These are phyloP conservation scores for Pyricularia sp. DNA, from an alignment of 2,329 filamentous ascomycete genomes.

Conservation along the genomic window DNA sequence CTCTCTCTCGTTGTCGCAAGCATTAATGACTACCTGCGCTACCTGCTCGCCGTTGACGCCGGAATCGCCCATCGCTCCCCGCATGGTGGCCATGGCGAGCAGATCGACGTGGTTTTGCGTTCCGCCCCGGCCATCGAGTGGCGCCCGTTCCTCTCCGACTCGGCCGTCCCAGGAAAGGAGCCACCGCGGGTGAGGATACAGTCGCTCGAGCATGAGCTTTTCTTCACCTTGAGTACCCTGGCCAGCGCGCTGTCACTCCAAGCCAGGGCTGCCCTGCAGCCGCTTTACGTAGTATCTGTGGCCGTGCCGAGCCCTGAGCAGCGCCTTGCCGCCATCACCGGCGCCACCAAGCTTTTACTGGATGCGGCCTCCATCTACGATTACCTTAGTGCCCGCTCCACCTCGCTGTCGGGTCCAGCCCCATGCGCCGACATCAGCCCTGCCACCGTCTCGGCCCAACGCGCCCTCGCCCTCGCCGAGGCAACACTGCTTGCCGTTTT, in stretches of 20 bases:
- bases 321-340: conserved; percentile 54
- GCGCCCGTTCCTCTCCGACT: conserved; percentile 64
- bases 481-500: conserved; percentile 80
- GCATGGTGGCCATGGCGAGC: conserved; percentile 36
- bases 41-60: conserved; percentile 63
- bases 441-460: conserved; percentile 39
- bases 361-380: conserved; percentile 68
- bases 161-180: conserved; percentile 43
- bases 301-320: conserved; percentile 51
- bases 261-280: conserved; percentile 59
- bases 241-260: conserved; percentile 61
- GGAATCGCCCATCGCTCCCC: conserved; percentile 47
- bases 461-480: conserved; percentile 65
- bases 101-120: conserved; percentile 53
- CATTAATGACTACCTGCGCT: conserved; percentile 69
- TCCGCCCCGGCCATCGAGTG: conserved; percentile 58
- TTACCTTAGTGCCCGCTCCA: conserved; percentile 49
- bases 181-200: conserved; percentile 53
- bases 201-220: conserved; percentile 71
- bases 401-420: conserved; percentile 19
- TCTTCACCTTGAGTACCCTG: conserved; percentile 64
- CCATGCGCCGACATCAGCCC: conserved; percentile 42
- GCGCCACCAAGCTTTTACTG: conserved; percentile 65
- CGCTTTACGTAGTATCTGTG: conserved; percentile 53
- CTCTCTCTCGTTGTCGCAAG: conserved; percentile 57